A percentile compares a stretch with the other conserved stretches of the same genome.
phyloP scores from a whole-genome alignment of 2,329 filamentous ascomycete species.

The Dothiorella sarmentorum region DNA sequence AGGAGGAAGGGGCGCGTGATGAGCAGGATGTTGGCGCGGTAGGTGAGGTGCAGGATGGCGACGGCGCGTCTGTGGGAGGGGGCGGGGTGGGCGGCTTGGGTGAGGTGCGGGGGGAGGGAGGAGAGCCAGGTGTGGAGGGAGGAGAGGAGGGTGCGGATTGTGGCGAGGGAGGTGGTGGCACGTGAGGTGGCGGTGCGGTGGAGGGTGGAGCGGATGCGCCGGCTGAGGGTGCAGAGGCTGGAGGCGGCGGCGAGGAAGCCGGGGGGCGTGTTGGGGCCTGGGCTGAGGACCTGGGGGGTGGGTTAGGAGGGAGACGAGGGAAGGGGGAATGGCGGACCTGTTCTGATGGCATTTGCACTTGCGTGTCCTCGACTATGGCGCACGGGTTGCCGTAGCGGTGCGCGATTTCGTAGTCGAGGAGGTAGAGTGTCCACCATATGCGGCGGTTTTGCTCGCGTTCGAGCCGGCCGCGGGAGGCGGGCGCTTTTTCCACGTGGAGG shows the following conservation, averaged over 20 bases:
- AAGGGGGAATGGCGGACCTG: constrained; percentile 24
- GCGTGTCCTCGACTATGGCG: constrained; percentile 32
- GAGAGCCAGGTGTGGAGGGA: constrained; percentile 34
- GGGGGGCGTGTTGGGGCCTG: constrained; percentile 34
- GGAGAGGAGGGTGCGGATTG: constrained; percentile 31
- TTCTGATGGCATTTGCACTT: constrained; percentile 33
- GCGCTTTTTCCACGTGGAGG: constrained; percentile 34
- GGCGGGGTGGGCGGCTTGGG: constrained; percentile 29
- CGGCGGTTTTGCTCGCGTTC: constrained; percentile 35
- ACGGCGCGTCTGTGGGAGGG: constrained; percentile 35
- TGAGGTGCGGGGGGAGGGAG: constrained; percentile 32
- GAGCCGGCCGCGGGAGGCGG: constrained; percentile 26
- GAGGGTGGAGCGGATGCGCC: constrained; percentile 35
- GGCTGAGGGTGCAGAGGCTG: constrained; percentile 31
- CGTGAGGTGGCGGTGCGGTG: constrained; percentile 22
- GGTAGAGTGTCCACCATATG: constrained; percentile 38
- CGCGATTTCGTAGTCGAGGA: constrained; percentile 35
- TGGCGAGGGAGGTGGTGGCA: constrained; percentile 33
- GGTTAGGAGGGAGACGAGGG: neutral
- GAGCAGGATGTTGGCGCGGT: constrained; percentile 35
- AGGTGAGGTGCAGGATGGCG: constrained; percentile 33
- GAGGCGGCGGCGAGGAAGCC: constrained; percentile 32
- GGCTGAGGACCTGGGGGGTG: constrained; percentile 27
- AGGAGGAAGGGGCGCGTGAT: constrained; percentile 35
- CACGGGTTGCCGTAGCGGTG: constrained; percentile 35